Conservation (phyloP, 305 asterid species). For the Nicotiana rustica region DNA sequence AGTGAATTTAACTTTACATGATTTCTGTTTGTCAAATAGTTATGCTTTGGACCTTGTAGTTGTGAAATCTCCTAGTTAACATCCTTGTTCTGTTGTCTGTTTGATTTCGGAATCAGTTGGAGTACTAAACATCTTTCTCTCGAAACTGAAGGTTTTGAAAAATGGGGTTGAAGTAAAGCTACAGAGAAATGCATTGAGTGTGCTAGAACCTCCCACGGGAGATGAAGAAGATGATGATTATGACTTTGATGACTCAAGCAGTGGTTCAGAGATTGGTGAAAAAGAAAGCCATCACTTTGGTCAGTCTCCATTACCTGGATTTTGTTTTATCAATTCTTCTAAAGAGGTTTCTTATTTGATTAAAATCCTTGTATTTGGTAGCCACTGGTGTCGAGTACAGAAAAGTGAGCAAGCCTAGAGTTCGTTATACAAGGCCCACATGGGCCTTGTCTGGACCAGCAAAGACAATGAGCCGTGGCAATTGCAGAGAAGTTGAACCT, state of each 20-base stretch:
- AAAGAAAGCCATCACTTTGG: conserved; percentile 69
- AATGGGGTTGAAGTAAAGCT: conserved; percentile 97
- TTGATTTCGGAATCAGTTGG: not conserved
- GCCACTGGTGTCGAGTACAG: conserved; percentile 73
- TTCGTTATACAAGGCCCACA: conserved; percentile 65
- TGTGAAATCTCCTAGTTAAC: not conserved
- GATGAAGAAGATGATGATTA: conserved; percentile 78
- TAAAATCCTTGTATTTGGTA: conserved; percentile 45
- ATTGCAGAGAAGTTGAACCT: conserved; percentile 60
- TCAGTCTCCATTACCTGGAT: conserved; percentile 47
- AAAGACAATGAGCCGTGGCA: conserved; percentile 60
- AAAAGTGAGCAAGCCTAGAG: conserved; percentile 82
- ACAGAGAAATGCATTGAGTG: conserved; percentile 94
- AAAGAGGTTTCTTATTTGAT: conserved; percentile 32
- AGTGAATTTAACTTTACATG: not conserved
- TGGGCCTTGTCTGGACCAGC: conserved; percentile 70
- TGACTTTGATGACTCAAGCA: conserved; percentile 81
- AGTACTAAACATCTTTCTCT: conserved; percentile 19
- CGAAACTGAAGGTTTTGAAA: conserved; percentile 70
- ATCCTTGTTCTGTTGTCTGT: not conserved
- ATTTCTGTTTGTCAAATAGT: not conserved
- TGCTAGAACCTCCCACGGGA: conserved; percentile 90
- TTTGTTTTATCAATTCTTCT: conserved; percentile 12
- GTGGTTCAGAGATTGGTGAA: conserved; percentile 81
- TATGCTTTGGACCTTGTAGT: not conserved